Evolutionary conservation across 2,329 filamentous ascomycete genomes (phyloP), one percentile per base, ranked within the genome.

Genomic region (Ophiostoma perfectum): DNA sequence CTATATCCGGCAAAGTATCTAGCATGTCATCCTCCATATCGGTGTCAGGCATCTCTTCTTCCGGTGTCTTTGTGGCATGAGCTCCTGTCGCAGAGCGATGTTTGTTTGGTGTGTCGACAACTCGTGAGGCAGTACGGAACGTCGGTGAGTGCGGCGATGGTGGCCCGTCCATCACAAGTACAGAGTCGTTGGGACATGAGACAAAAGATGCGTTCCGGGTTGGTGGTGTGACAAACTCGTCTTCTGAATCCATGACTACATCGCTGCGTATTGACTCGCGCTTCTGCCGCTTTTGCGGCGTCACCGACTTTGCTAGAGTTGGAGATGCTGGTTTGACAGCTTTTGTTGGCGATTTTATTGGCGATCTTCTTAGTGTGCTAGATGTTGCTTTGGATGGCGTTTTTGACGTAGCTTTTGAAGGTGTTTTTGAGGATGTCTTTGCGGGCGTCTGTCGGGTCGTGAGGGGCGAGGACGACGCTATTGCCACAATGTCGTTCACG

Each of bases 191-290:
- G 5, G 66, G 68, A 11, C 68, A 73, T 36, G 74, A 74, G 27
- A 75, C 72, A 12, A 74, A 74, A 4, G 76, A 73, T 67, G 74
- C 70, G 73, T 82, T 75, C 49, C 75, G 76, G 9, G 76, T 76
- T 8, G 76, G 78, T 12, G 82, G 79, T 5, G 80, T 80, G 5
- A 82, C 72, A 58, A 81, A 82, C 60, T 86, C 84, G 60, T 86
- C 84, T 62, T 87, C 85, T 0, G 85, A 87, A 72, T 87, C 85
- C 66, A 82, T 79, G 55, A 87, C 82, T 6, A 85, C 75, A 45
- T 75, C 74, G 41, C 68, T 69, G 63, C 66, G 72, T 65, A 71
- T 72, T 7, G 71, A 70, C 14, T 66, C 71, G 12, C 69, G 67
- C 27, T 67, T 70, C 18, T 67, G 68, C 18, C 67, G 69, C 45